Conservation (phyloP, 768 basidiomycete genomes). For the Dacryopinax spathularia region DNA sequence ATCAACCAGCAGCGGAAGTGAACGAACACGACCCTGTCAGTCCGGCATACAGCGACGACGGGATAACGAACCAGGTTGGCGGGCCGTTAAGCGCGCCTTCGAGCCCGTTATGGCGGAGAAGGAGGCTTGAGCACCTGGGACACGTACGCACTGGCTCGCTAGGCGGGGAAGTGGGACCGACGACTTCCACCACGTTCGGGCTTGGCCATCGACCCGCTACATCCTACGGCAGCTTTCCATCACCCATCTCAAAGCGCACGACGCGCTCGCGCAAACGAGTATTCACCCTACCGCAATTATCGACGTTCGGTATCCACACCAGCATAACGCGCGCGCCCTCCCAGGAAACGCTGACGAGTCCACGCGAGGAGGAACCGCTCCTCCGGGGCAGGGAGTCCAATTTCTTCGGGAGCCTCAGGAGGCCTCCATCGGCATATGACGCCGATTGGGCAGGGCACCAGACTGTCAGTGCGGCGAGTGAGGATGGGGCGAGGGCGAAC, state of each 20-base stretch:
- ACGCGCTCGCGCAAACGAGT: not conserved
- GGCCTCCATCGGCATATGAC: conserved; percentile 12
- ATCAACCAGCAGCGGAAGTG: not conserved
- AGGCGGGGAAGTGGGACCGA: not conserved
- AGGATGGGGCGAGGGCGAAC: conserved; percentile 51
- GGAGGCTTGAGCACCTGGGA: conserved; percentile 7
- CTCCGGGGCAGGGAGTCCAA: conserved; percentile 2
- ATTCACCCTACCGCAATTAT: not conserved
- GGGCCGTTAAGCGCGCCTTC: conserved; percentile 8
- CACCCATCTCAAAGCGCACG: conserved; percentile 1
- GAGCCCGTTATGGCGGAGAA: conserved; percentile 9
- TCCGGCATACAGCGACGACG: not conserved
- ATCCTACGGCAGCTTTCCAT: conserved; percentile 9
- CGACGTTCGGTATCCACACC: not conserved
- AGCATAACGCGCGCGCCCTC: not conserved
- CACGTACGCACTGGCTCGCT: not conserved
- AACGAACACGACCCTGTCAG: not conserved
- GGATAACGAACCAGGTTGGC: not conserved
- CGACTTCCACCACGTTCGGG: not conserved
- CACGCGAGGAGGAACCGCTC: not conserved
- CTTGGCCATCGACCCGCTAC: not conserved
- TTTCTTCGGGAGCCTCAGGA: conserved; percentile 7
- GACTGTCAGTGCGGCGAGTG: conserved; percentile 17
- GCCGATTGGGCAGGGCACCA: conserved; percentile 5
- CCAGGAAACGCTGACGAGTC: conserved; percentile 4